These are phyloP conservation scores for Pyrenula aspistea DNA, from an alignment of 495 filamentous ascomycete species.

Conservation along the genomic window DNA sequence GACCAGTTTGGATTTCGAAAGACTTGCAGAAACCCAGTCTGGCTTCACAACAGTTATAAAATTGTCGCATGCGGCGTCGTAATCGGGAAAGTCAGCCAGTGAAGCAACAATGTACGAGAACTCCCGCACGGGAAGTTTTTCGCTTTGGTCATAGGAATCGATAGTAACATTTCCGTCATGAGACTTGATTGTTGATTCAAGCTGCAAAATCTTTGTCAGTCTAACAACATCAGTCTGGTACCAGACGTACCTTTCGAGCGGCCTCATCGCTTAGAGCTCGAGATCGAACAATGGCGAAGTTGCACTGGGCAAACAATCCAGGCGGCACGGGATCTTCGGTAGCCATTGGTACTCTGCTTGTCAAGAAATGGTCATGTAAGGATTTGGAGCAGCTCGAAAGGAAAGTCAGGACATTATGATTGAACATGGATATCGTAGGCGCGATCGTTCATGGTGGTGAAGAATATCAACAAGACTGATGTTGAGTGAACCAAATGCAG, in stretches of 20 bases:
- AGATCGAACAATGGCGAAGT: slow-evolving; percentile 26
- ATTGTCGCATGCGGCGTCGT: slow-evolving; percentile 51
- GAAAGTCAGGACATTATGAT: not conserved
- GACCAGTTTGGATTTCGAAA: slow-evolving; percentile 55
- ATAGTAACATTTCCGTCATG: slow-evolving; percentile 41
- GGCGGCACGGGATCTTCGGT: slow-evolving; percentile 12
- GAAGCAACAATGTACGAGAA: slow-evolving; percentile 76
- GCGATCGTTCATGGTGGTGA: not conserved
- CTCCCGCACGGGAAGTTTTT: slow-evolving; percentile 37
- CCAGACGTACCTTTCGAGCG: slow-evolving; percentile 25
- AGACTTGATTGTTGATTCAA: slow-evolving; percentile 27
- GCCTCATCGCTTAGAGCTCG: slow-evolving; percentile 36
- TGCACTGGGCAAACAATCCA: slow-evolving; percentile 31
- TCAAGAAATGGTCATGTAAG: not conserved
- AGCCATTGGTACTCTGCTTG: slow-evolving; percentile 13
- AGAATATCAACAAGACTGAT: not conserved
- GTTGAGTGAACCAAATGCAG: not conserved
- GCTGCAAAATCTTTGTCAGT: slow-evolving; percentile 10
- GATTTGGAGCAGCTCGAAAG: not conserved
- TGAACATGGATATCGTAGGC: not conserved
- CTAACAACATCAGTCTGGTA: slow-evolving; percentile 4
- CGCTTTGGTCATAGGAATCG: slow-evolving; percentile 26
- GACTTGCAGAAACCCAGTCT: slow-evolving; percentile 60
- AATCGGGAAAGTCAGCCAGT: slow-evolving; percentile 81
- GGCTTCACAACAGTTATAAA: slow-evolving; percentile 80